Conservation (phyloP, 73 alveolate species). For the Stentor roeselii region DNA sequence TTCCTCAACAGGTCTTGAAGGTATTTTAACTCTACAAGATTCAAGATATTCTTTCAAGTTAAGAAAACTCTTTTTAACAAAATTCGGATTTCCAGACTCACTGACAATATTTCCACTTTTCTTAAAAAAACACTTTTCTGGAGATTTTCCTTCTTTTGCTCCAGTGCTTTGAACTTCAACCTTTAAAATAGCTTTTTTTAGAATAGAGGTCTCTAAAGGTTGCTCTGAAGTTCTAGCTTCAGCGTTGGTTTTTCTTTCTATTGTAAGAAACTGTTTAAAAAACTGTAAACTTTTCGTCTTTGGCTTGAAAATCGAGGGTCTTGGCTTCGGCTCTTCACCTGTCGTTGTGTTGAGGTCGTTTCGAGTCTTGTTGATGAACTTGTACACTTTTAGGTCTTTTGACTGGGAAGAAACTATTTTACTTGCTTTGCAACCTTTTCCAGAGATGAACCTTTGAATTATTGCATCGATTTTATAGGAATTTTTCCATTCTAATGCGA, state of each 20-base stretch:
- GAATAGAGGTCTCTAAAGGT: neutral
- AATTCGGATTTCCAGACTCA: no score
- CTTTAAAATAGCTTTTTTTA: neutral
- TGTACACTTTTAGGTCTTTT: neutral
- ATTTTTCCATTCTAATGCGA: neutral
- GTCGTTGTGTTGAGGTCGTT: neutral
- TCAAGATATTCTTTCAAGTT: neutral
- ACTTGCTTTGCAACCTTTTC: neutral
- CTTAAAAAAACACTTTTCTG: neutral
- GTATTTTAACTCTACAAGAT: neutral
- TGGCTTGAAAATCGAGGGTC: no score
- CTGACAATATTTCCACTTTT: neutral
- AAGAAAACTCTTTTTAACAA: no score
- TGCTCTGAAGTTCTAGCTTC: neutral
- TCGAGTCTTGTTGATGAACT: neutral
- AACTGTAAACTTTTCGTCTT: neutral
- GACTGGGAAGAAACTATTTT: neutral
- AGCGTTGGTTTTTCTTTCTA: neutral
- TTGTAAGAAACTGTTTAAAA: no score
- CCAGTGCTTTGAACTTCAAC: neutral
- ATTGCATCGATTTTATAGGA: neutral
- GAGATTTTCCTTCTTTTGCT: neutral
- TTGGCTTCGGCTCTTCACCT: neutral
- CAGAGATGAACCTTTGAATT: neutral
- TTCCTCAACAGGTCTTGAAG: neutral